A percentile compares a stretch with the other conserved stretches of the same genome.
phyloP scores from a whole-genome alignment of 2,329 filamentous ascomycete species.

The Cytospora paraplurivora region DNA sequence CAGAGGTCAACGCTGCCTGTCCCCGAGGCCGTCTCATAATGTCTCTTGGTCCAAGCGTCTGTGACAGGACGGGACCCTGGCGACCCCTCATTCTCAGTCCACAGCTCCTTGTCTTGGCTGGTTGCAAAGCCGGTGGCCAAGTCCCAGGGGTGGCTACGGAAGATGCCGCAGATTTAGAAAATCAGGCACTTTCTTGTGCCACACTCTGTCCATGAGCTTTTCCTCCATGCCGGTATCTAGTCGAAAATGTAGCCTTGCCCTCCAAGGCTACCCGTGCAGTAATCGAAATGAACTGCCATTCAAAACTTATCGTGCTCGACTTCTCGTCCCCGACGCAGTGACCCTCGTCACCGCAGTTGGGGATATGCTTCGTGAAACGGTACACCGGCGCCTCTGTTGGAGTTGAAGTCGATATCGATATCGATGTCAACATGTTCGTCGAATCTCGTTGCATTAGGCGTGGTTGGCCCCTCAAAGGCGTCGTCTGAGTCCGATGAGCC shows the following conservation, averaged over 20 bases:
- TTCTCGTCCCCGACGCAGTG: too few relatives aligned
- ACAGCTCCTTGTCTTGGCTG: too few relatives aligned
- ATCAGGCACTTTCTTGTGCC: neutral
- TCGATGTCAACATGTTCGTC: slow-evolving; percentile 9
- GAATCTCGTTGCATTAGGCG: slow-evolving; percentile 18
- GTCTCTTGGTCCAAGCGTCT: neutral
- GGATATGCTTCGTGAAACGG: neutral
- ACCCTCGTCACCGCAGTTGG: neutral
- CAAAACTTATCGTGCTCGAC: too few relatives aligned
- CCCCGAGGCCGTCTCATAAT: neutral
- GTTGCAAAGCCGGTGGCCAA: too few relatives aligned
- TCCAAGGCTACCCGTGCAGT: neutral
- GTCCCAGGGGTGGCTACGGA: neutral
- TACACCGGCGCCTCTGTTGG: neutral
- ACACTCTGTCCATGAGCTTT: neutral
- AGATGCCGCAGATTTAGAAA: neutral
- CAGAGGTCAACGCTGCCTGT: neutral
- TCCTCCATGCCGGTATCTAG: neutral
- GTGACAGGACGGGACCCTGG: too few relatives aligned
- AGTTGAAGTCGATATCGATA: slow-evolving; percentile 4
- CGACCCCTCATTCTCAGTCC: too few relatives aligned
- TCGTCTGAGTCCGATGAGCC: slow-evolving; percentile 15
- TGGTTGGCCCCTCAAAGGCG: slow-evolving; percentile 21
- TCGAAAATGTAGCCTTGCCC: neutral
- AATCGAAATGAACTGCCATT: neutral